phyloP scores from a whole-genome alignment of 208 protist genomes.

The Trichomonas vaginalis region DNA sequence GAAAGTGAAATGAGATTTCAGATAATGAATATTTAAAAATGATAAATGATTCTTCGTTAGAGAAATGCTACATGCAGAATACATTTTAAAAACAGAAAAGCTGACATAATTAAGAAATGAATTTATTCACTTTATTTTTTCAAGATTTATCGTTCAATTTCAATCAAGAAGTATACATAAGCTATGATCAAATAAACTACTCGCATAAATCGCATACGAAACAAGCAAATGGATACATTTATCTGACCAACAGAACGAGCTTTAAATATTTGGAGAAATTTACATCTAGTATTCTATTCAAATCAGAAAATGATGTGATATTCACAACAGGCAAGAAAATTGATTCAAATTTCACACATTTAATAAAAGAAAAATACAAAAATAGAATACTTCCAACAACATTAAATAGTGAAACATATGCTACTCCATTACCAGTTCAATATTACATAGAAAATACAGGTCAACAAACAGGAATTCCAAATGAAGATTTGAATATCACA shows the following conservation, averaged over 20 bases:
- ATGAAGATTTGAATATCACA: background rate
- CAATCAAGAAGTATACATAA: background rate
- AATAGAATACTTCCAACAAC: background rate
- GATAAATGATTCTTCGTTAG: too few relatives aligned
- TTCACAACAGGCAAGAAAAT: background rate
- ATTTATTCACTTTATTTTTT: too few relatives aligned
- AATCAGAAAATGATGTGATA: background rate
- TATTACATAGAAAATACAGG: background rate
- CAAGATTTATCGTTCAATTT: background rate
- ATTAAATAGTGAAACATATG: background rate
- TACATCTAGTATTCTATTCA: background rate
- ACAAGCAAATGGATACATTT: background rate
- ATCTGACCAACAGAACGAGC: background rate
- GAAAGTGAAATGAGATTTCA: too few relatives aligned
- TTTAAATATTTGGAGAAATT: background rate
- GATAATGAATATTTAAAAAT: too few relatives aligned
- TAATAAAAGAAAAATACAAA: background rate
- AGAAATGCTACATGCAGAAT: too few relatives aligned
- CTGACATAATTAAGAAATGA: too few relatives aligned
- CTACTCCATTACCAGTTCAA: background rate
- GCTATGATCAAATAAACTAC: background rate
- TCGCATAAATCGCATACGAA: background rate
- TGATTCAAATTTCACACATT: background rate
- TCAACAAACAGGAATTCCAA: background rate
- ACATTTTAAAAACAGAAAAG: too few relatives aligned